Base-by-base conservation (phyloP, 1,139 yeast genomes). In the Saccharomycopsis crataegensis region DNA sequence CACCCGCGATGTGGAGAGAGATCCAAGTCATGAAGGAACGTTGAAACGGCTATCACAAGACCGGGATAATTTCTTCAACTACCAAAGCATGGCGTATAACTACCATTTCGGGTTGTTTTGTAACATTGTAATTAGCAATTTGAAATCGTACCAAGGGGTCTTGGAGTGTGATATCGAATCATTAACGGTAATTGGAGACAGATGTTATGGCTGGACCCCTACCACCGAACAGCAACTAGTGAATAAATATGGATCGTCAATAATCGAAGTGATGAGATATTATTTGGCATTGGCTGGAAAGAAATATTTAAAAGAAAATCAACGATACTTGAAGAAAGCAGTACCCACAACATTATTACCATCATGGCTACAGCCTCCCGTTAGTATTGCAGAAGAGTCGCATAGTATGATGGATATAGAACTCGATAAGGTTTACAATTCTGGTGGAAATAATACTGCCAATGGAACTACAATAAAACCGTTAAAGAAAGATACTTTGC, bases 101-200 rank as follows among this genome's bases (percentile, higher is more conserved):
- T 17, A n/a, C 11, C 42, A 32, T 31, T 42, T 42, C 37, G 54
- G 54, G 12, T 17, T 51, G 33, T 14, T 51, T 43, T 47, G 51
- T n/a, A 17, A 42, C 17, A 22, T 51, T 9, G 34, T 6, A 28
- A 31, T 47, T 6, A 22, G 14, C 12, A 41, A 43, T 8, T 8
- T 51, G 17, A 51, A 51, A 33, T 14, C 6, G 33, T 51, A 32
- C 43, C 8, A 31, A 8, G 38, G 40, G 5, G 14, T 28, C 8
- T 14, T 46, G 16, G 53, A 50, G 46, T 32, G 42, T 8, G 33
- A 36, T 11, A 11, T 46, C n/a, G 37, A 12, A 14, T 6, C 12
- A 12, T 8, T 50, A 8, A 16, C 14, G n/a, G 40, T 37, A 11
- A 8, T 47, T n/a, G 38, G 8, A 6, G 17, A 40, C 4, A 8